phyloP scores from a whole-genome alignment of 208 protist genomes.

The Trypanosoma avium region DNA sequence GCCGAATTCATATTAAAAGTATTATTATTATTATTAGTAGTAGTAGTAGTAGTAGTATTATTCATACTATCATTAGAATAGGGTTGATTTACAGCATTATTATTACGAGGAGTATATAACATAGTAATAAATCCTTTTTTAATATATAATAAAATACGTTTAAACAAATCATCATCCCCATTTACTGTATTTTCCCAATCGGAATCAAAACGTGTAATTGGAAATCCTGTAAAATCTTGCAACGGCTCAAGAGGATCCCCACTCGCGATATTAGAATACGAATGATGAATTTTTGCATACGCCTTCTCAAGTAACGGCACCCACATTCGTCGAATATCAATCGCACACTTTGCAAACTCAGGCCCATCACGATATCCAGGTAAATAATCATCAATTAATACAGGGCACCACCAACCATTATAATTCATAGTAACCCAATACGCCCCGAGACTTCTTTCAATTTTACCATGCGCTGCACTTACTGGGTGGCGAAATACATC shows the following conservation, averaged over 20 bases:
- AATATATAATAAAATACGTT: slow-evolving; percentile 49
- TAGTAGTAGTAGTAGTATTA: slow-evolving; percentile 38
- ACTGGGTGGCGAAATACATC: slow-evolving; percentile 77
- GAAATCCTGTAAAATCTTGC: slow-evolving; percentile 78
- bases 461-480: slow-evolving; percentile 42
- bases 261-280: slow-evolving; percentile 77
- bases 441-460: slow-evolving; percentile 61
- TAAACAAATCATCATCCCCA: slow-evolving; percentile 54
- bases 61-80: too few species aligned
- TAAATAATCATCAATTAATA: slow-evolving; percentile 82
- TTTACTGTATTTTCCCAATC: slow-evolving; percentile 45
- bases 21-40: slow-evolving; percentile 28
- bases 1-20: slow-evolving; percentile 32
- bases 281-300: slow-evolving; percentile 85
- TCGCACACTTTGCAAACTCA: slow-evolving; percentile 56
- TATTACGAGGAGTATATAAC: slow-evolving; percentile 62
- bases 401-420: slow-evolving; percentile 82
- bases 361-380: slow-evolving; percentile 57
- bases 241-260: slow-evolving; percentile 76
- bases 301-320: slow-evolving; percentile 81
- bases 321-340: slow-evolving; percentile 82
- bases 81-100: too few species aligned
- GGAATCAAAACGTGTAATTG: slow-evolving; percentile 60
- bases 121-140: slow-evolving; percentile 50
- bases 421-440: slow-evolving; percentile 81